Base-by-base conservation (phyloP, 768 basidiomycete species). In the Saitozyma podzolica region DNA sequence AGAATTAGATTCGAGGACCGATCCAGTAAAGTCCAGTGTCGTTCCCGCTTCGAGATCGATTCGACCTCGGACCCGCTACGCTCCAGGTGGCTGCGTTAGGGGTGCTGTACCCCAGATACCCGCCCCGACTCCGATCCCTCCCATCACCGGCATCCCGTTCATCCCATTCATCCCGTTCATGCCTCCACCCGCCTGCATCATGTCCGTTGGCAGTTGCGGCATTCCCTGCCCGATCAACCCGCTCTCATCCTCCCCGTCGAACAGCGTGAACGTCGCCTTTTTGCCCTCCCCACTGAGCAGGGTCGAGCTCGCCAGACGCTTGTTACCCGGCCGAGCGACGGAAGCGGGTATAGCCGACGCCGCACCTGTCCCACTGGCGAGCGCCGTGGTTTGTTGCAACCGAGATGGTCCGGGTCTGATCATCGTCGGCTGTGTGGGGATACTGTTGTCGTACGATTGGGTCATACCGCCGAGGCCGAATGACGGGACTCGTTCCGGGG, bases 281-380 rank as follows among this genome's bases (percentile, higher is more conserved):
- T 61, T 66, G 39, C 42, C 56, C 29, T 55, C 63, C 16, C 70
- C 70, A 2, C 73, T 69, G 0, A 65, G 65, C 6, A 79, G 62
- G 5, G 76, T 77, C 57, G 76, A 76, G 54, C 63, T 66, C 10
- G 78, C 68, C 16, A 79, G 47, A 40, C 78, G 63, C 59, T 79
- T 79, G 57, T 77, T 77, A 1, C 76, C 76, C 16, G 78, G 78
- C 56, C 78, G 63, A 14, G 71, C 72, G 19, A 59, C 42, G 13
- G 61, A 59, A 2, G 71, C 29, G 29, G 29, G 29, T 29, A 29
- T 59, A 8, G 66, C 42, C 42, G 62, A n/a, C 49, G 45, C 11
- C 45, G 45, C n/a, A 47, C 45, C n/a, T 1, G 45, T 47, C 3
- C 45, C 45, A 47, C n/a, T 47, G 2, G 45, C 11, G 45, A 11